Evolutionary conservation across 2,329 filamentous ascomycete genomes (phyloP).

Genomic region (Seiridium cupressi): DNA sequence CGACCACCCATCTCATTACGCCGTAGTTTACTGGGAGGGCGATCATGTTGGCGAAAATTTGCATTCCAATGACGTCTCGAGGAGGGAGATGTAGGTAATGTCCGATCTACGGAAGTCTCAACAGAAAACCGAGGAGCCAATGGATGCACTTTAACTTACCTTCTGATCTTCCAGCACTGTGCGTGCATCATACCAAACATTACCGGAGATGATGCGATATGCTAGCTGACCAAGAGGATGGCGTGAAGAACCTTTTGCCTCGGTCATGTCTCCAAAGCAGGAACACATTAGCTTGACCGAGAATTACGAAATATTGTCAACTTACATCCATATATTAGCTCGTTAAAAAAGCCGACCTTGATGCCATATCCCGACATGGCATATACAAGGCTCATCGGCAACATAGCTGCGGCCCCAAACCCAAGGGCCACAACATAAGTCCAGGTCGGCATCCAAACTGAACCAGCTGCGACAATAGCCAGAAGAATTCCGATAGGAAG

Average conservation of each 20-base stretch:
- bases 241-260: not conserved
- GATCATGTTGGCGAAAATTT: constrained; percentile 57
- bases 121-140: too few relatives aligned
- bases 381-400: constrained; percentile 59
- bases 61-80: constrained; percentile 57
- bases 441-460: constrained; percentile 59
- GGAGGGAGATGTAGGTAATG: constrained; percentile 64
- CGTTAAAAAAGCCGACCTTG: constrained; percentile 53
- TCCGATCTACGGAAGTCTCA: constrained; percentile 43
- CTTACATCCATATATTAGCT: constrained; percentile 50
- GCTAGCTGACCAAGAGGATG: constrained; percentile 2
- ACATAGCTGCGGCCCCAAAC: constrained; percentile 53
- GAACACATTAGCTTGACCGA: not conserved
- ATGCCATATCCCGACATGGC: constrained; percentile 42
- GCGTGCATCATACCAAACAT: constrained; percentile 59
- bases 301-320: not conserved
- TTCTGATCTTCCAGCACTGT: constrained; percentile 53
- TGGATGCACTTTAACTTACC: constrained; percentile 23
- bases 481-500: constrained; percentile 31
- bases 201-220: constrained; percentile 58
- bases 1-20: constrained; percentile 58
- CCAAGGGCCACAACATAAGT: constrained; percentile 57
- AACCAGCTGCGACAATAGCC: constrained; percentile 46
- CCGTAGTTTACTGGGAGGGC: constrained; percentile 62
- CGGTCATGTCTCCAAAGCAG: not conserved